Base-by-base conservation (phyloP, 345 rosid species). In the Salix caprea region DNA sequence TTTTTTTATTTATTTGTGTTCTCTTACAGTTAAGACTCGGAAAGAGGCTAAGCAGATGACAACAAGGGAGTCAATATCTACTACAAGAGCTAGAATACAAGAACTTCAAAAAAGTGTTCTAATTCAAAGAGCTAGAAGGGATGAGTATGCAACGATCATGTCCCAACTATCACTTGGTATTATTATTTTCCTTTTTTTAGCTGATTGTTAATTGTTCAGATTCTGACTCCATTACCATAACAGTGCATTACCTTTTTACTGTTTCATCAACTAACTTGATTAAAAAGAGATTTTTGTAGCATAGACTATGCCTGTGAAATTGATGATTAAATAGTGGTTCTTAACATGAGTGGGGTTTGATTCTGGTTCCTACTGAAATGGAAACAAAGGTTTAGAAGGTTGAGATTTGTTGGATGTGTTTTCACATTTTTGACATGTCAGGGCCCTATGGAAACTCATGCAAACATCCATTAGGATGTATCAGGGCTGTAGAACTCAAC, bases 21-120 rank as follows among this genome's bases (percentile, higher is more conserved):
- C 28, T 83, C 61, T 13, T 83, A 69, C 81, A 93, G 99, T 84
- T 82, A 96, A 93, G 85, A 92, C 95, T 0, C 90, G 88, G 74
- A 86, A 81, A 76, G 99, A 93, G 85, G 97, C 92, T 13, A 86
- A 85, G 73, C 91, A 89, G 78, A 85, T 93, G 90, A 89, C 86
- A 6, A 76, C 79, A 50, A 85, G 86, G 82, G 98, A 92, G 69
- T 81, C 91, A 39, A 84, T 96, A 71, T 86, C 90, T 78, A 90
- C 88, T 42, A 66, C 82, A 44, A 90, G 88, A 68, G 84, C 89
- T 70, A 85, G 90, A 77, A 73, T 87, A 42, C 90, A 87, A 79
- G 86, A 85, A 54, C 92, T 92, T 79, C 83, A 84, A 84, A 89
- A 85, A 75, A 79, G 71, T 67, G 60, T 89, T 75, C 91, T 86